These are phyloP conservation scores for Trematosphaeria pertusa DNA, from an alignment of 2,329 filamentous ascomycete genomes.

Conservation along the genomic window DNA sequence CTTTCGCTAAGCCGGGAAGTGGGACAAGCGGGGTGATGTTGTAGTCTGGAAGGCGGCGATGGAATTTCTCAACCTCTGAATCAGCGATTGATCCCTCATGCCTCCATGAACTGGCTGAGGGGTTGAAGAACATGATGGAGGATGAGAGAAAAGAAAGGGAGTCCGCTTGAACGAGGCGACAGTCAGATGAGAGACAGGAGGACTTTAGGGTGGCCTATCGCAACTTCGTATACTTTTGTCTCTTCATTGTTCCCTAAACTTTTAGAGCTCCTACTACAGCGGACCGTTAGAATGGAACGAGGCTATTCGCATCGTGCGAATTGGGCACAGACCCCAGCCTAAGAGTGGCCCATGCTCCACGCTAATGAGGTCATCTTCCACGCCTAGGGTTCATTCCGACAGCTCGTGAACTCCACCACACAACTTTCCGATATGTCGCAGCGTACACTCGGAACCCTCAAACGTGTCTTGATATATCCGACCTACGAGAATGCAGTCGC, in stretches of 20 bases:
- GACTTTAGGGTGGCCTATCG: no score
- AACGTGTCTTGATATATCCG: conserved; percentile 36
- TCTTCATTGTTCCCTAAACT: no score
- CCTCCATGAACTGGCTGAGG: conserved; percentile 31
- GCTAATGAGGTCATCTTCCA: conserved; percentile 11
- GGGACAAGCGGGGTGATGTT: conserved; percentile 61
- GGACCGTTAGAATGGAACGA: no score
- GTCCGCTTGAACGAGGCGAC: no score
- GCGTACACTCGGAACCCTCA: conserved; percentile 34
- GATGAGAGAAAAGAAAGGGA: not conserved
- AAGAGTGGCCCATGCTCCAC: no score
- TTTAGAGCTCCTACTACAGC: no score
- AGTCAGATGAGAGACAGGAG: no score
- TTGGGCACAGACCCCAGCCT: no score
- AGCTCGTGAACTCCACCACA: conserved; percentile 19
- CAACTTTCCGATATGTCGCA: conserved; percentile 43
- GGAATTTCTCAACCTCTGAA: conserved; percentile 55
- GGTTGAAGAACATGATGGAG: conserved; percentile 34
- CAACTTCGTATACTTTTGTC: no score
- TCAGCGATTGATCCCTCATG: conserved; percentile 22
- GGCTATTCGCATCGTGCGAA: no score
- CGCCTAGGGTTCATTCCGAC: conserved; percentile 1
- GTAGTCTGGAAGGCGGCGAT: conserved; percentile 65
- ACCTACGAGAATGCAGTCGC: conserved; percentile 35
- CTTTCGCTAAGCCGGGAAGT: conserved; percentile 62